Conservation (phyloP, 768 basidiomycete species). For the Candolleomyces eurysporus region DNA sequence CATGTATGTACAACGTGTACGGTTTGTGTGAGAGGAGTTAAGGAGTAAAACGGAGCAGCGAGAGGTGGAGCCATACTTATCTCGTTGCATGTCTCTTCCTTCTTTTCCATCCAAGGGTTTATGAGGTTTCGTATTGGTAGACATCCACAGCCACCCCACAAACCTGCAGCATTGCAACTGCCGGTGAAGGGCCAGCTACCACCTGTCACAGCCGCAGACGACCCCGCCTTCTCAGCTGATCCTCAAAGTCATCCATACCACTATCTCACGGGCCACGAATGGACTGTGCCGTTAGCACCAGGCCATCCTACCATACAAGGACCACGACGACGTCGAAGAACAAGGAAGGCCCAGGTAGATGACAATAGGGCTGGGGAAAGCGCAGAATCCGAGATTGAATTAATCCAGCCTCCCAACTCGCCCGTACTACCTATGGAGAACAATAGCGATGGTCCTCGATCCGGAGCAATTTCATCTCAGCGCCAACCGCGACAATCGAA, state of each 20-base stretch:
- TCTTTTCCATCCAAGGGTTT: not conserved
- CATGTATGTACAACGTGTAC: not conserved
- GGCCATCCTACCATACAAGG: conserved; percentile 31
- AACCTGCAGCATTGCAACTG: conserved; percentile 4
- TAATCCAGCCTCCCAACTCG: conserved; percentile 33
- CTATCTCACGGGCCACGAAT: conserved; percentile 24
- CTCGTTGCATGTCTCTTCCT: not conserved
- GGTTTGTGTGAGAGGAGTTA: not conserved
- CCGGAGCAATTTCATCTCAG: not conserved
- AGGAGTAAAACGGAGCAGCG: not conserved
- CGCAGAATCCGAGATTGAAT: conserved; percentile 21
- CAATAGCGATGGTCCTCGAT: conserved; percentile 8
- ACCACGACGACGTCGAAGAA: conserved; percentile 17
- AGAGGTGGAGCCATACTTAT: not conserved
- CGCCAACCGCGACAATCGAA: not conserved
- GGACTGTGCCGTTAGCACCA: conserved; percentile 22
- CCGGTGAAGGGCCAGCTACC: conserved; percentile 16
- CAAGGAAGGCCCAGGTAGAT: not conserved
- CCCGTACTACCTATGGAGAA: conserved; percentile 24
- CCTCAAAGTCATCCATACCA: conserved; percentile 49
- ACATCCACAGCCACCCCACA: not conserved
- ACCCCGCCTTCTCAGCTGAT: conserved; percentile 61
- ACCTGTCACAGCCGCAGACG: conserved; percentile 35
- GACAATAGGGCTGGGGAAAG: conserved; percentile 8
- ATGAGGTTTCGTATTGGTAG: not conserved